Conservation (phyloP, 2,329 filamentous ascomycete species). For the Furcasterigmium sp. region DNA sequence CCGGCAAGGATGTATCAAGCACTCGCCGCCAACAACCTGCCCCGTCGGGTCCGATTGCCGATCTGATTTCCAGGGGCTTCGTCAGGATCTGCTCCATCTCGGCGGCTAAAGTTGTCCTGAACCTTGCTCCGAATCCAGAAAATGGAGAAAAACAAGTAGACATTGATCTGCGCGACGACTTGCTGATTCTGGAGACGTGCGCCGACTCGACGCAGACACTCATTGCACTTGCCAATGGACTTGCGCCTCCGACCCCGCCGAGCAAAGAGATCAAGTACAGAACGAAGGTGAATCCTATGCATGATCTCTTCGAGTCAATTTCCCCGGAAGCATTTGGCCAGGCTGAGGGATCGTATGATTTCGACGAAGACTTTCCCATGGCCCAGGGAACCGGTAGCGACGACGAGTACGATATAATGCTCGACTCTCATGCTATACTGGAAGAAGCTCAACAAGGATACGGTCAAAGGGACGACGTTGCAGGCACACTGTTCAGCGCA, state of each 20-base stretch:
- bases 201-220: slow-evolving; percentile 96
- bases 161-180: slow-evolving; percentile 76
- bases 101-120: slow-evolving; percentile 65
- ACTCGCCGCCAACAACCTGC: slow-evolving; percentile 22
- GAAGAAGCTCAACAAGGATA: slow-evolving; percentile 41
- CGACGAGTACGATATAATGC: slow-evolving; percentile 22
- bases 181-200: slow-evolving; percentile 89
- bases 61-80: slow-evolving; percentile 64
- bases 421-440: slow-evolving; percentile 28
- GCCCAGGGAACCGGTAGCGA: slow-evolving; percentile 40
- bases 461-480: slow-evolving; percentile 29
- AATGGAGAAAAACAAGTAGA: slow-evolving; percentile 65
- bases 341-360: slow-evolving; percentile 56
- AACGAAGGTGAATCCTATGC: slow-evolving; percentile 77
- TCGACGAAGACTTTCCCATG: slow-evolving; percentile 57
- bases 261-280: slow-evolving; percentile 81
- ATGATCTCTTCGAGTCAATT: slow-evolving; percentile 87
- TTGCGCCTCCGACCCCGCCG: slow-evolving; percentile 78
- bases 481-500: slow-evolving; percentile 44
- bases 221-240: slow-evolving; percentile 69
- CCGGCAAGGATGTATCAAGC: slow-evolving; percentile 7
- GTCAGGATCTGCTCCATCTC: slow-evolving; percentile 86
- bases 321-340: slow-evolving; percentile 75
- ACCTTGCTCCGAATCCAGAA: slow-evolving; percentile 48
- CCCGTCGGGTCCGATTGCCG: slow-evolving; percentile 12